Conservation (phyloP, 768 basidiomycete species). For the Sistotremastrum niveocremeum region DNA sequence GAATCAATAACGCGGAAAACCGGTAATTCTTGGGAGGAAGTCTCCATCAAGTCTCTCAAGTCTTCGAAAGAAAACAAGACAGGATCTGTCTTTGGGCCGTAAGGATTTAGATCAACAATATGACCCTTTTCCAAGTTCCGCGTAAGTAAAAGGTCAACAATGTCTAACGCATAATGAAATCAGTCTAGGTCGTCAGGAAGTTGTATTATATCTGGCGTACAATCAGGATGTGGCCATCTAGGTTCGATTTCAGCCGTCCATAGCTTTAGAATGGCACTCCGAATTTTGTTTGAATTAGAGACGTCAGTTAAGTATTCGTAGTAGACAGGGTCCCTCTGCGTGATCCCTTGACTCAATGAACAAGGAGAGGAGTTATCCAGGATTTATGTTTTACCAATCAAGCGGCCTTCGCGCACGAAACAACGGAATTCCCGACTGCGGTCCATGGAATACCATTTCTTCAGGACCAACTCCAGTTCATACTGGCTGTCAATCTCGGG, state of each 20-base stretch:
- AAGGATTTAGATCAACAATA: conserved; percentile 88
- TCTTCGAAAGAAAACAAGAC: conserved; percentile 78
- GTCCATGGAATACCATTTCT: conserved; percentile 85
- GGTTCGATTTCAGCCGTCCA: conserved; percentile 57
- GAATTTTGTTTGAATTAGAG: conserved; percentile 37
- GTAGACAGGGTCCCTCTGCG: conserved; percentile 79
- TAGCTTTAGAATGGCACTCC: conserved; percentile 36
- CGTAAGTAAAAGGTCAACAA: conserved; percentile 78
- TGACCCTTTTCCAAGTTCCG: conserved; percentile 65
- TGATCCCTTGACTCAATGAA: conserved; percentile 40
- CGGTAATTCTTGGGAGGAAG: conserved; percentile 15
- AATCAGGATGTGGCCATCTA: conserved; percentile 48
- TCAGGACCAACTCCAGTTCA: conserved; percentile 70
- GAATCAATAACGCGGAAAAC: conserved; percentile 61
- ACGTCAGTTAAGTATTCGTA: conserved; percentile 76
- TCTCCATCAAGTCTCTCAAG: conserved; percentile 30
- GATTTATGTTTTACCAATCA: conserved; percentile 44
- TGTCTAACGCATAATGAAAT: conserved; percentile 33
- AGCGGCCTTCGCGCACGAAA: conserved; percentile 60
- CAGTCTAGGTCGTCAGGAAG: neutral
- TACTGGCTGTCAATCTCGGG: conserved; percentile 24
- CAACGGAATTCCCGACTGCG: conserved; percentile 78
- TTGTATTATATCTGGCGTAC: conserved; percentile 31
- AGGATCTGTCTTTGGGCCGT: conserved; percentile 72
- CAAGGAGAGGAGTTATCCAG: neutral